Percentiles rank a stretch among this genome's conserved stretches.
phyloP scores from a whole-genome alignment of 768 basidiomycete species.

The Aureoboletus auriporus region DNA sequence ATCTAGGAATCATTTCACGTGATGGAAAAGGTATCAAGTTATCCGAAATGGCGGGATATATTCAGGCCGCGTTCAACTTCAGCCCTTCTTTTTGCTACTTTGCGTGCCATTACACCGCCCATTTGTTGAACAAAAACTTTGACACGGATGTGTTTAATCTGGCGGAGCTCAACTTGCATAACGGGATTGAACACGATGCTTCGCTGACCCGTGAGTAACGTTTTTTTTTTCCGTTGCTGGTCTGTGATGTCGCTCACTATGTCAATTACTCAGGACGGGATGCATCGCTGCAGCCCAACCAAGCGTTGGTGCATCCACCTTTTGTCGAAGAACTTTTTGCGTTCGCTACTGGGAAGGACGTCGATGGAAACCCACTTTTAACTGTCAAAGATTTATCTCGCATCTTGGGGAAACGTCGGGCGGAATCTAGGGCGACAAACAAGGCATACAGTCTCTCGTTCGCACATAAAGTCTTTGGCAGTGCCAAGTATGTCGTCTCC shows the following conservation, averaged over 20 bases:
- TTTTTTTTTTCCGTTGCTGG: not conserved
- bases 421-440: constrained; percentile 50
- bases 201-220: constrained; percentile 26
- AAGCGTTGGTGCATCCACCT: constrained; percentile 45
- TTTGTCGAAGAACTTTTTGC: constrained; percentile 55
- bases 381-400: constrained; percentile 56
- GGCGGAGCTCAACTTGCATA: constrained; percentile 29
- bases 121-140: constrained; percentile 54
- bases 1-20: constrained; percentile 43
- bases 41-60: constrained; percentile 30
- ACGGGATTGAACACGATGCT: constrained; percentile 17
- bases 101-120: constrained; percentile 56
- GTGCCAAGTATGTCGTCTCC: constrained; percentile 51
- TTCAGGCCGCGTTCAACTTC: constrained; percentile 65
- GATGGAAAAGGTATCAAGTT: constrained; percentile 72
- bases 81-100: constrained; percentile 61
- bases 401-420: constrained; percentile 56
- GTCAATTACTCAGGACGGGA: constrained; percentile 48
- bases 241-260: not conserved
- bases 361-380: constrained; percentile 43
- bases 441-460: constrained; percentile 48
- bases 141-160: constrained; percentile 58
- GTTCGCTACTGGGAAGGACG: constrained; percentile 55
- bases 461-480: constrained; percentile 60
- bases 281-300: constrained; percentile 41